These are phyloP conservation scores for Pseudogymnoascus sp. DNA, from an alignment of 2,329 filamentous ascomycete genomes.

Conservation along the genomic window DNA sequence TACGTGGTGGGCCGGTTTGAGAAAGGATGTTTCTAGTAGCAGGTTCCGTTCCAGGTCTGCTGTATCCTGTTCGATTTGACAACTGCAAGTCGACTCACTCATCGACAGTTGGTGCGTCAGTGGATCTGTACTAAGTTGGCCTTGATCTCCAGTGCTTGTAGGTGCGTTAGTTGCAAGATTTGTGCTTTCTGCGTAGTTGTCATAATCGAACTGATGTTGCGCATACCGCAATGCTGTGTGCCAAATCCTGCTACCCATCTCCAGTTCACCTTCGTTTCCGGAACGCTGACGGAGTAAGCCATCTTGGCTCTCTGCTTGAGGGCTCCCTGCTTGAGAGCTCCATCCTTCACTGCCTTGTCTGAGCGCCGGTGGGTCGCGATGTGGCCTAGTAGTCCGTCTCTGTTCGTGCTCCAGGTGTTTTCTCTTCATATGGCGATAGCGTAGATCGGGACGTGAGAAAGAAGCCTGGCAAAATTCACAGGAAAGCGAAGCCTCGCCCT, in stretches of 20 bases:
- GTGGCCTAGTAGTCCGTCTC: background rate
- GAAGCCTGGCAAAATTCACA: conserved; percentile 34
- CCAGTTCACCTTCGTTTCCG: conserved; percentile 4
- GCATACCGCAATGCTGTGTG: conserved; percentile 7
- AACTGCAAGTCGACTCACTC: conserved; percentile 11
- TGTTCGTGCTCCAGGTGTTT: conserved; percentile 31
- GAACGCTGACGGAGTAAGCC: conserved; percentile 9
- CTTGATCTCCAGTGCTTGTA: background rate
- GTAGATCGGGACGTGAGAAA: conserved; percentile 36
- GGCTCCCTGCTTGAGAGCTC: background rate
- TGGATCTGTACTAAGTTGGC: background rate
- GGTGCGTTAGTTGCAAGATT: background rate
- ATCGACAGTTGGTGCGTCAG: conserved; percentile 9
- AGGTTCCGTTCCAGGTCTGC: conserved; percentile 18
- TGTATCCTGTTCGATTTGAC: conserved; percentile 15
- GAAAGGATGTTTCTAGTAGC: conserved; percentile 16
- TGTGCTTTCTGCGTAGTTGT: background rate
- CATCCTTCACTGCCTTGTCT: background rate
- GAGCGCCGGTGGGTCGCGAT: background rate
- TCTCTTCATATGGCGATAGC: conserved; percentile 35
- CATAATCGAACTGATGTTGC: conserved; percentile 7
- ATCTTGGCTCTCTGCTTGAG: conserved; percentile 7
- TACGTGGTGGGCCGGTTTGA: conserved; percentile 6
- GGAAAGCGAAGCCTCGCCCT: conserved; percentile 26
- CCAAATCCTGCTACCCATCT: conserved; percentile 8